These are phyloP conservation scores for Larix kaempferi DNA, from an alignment of 75 land plant genomes.

Conservation along the genomic window DNA sequence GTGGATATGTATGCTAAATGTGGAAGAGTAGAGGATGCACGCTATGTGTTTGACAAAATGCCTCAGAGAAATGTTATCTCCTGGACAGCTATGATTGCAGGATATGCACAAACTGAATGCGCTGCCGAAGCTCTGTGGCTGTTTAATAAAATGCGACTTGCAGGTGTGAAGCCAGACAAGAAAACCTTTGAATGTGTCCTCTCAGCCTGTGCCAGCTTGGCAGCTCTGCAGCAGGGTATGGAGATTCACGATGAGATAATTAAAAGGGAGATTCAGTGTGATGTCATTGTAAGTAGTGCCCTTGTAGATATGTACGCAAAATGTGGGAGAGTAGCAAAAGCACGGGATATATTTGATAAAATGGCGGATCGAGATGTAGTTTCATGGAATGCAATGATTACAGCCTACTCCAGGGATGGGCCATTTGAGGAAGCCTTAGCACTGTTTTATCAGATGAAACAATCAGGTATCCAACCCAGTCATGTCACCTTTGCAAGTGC, in stretches of 20 bases:
- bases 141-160: slow-evolving; percentile 38
- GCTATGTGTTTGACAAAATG: slow-evolving; percentile 29
- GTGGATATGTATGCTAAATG: slow-evolving; percentile 74
- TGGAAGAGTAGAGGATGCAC: slow-evolving; percentile 46
- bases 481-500: neutral
- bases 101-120: slow-evolving; percentile 38
- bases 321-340: slow-evolving; percentile 14
- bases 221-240: slow-evolving; percentile 36
- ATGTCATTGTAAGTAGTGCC: slow-evolving; percentile 56
- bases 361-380: slow-evolving; percentile 45
- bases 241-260: slow-evolving; percentile 46
- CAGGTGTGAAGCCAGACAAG: slow-evolving; percentile 30
- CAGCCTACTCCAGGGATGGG: slow-evolving; percentile 29
- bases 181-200: slow-evolving; percentile 43
- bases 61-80: slow-evolving; percentile 36
- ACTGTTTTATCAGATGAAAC: slow-evolving; percentile 36
- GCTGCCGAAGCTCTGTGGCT: slow-evolving; percentile 36
- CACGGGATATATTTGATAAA: slow-evolving; percentile 34
- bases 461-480: slow-evolving; percentile 3
- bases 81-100: slow-evolving; percentile 66
- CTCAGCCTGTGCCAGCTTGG: slow-evolving; percentile 49
- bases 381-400: slow-evolving; percentile 49
- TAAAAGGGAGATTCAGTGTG: slow-evolving; percentile 29
- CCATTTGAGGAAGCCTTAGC: slow-evolving; percentile 31
- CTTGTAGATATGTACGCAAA: slow-evolving; percentile 59